Base-by-base conservation (phyloP, 164 flowering plant genomes). In the Protea cynaroides region DNA sequence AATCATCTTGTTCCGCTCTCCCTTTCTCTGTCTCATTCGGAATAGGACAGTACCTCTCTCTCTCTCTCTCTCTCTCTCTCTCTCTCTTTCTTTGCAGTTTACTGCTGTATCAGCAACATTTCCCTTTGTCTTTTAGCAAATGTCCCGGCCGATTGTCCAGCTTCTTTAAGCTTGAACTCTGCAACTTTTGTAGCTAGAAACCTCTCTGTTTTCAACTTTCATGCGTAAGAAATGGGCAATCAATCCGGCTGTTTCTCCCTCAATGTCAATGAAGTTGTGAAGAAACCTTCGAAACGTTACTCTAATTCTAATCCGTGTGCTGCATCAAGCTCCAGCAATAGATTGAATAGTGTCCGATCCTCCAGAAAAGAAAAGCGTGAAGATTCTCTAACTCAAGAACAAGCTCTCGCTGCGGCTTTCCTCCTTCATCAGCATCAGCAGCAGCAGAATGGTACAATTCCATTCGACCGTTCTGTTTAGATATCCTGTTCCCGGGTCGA, bases 391-490 rank as follows among this genome's bases (percentile, higher is more conserved):
- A 75, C 85, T 37, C 87, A 80, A 23, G 87, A 88, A 58, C 93
- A 79, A 50, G 94, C 90, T 2, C 61, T 84, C n/a, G 90, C 97
- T 18, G 90, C 95, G 10, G 92, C 93, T 18, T 72, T 83, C 13
- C 75, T 88, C 7, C 74, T 82, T 58, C 73, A 77, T 68, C n/a
- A n/a, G n/a, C n/a, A n/a, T n/a, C 88, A 83, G 44, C 85, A 71
- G 7, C 81, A 77, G 67, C 77, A 65, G 51, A 70, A 69, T 46
- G 78, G 75, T 1, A 55, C 74, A 12, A 54, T 78, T 37, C 80
- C 85, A 13, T 83, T 91, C 63, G 92, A 92, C 71, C 84, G 97
- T 18, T 92, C 96, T 3, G 25, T 65, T 84, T 2, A 71, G 90
- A 49, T 76, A 73, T 70, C 82, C 93, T 2, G 63, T 55, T 43